Base-by-base conservation (phyloP, 2,329 filamentous ascomycete species). In the Alternaria sp. region DNA sequence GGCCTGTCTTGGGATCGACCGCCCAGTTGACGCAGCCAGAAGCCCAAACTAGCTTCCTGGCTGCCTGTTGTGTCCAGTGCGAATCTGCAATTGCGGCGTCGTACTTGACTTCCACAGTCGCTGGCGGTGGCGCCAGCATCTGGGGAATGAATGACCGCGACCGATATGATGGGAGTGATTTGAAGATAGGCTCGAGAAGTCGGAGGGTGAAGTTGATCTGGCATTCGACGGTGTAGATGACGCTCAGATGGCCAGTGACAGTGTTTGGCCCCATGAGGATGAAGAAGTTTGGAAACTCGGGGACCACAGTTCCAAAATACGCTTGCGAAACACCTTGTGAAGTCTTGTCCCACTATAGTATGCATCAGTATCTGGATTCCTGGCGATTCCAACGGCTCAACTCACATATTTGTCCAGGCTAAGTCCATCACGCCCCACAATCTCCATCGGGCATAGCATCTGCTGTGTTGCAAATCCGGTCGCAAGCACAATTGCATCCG, bases 11-110 rank as follows among this genome's bases (percentile, higher is more conserved):
- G 0, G 76, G 71, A 59, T 86, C 81, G 2, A 86, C 76, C 4
- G 80, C 84, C 85, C 84, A 86, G n/a, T 79, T 82, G 1, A 80
- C 81, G 62, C 85, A 86, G 0, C 84, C 84, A 2, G 79, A 80
- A 0, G 78, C 71, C 82, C 82, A 86, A 1, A 86, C 84, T 1
- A 85, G 68, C 36, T 75, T 74, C 46, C 75, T 81, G 0, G 81
- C 79, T 53, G 79, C 78, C 0, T 65, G 46, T 51, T 86, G 81
- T 28, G 83, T 79, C 68, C 72, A 80, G 1, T 64, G 43, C 56
- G 73, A 74, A 65, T 85, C 72, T 58, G 63, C 30, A 34, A 67
- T 55, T 9, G 80, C 79, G 18, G 80, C 78, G 28, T 74, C 74
- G 8, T 62, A 54, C 3, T 71, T 79, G 12, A 83, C 81, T 44